phyloP scores from a whole-genome alignment of 2,329 filamentous ascomycete genomes.

The Fusarium pseudonygamai region DNA sequence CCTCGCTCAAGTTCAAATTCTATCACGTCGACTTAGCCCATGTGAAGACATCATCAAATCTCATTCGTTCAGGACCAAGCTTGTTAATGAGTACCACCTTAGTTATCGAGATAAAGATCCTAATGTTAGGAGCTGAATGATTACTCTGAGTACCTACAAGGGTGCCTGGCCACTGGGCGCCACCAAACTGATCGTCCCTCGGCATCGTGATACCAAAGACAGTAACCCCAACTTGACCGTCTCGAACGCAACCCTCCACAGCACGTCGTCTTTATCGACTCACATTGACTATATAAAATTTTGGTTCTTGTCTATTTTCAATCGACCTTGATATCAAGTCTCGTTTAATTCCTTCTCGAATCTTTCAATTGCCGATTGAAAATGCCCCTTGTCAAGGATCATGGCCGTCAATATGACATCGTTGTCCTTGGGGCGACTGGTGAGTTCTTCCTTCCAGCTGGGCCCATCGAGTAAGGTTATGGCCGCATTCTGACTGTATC shows the following conservation, averaged over 20 bases:
- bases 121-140: constrained; percentile 9
- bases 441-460: constrained; percentile 42
- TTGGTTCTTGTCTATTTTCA: background rate
- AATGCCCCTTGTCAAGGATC: constrained; percentile 59
- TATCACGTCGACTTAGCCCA: background rate
- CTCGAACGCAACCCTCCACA: background rate
- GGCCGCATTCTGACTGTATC: constrained; percentile 13
- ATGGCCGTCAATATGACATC: constrained; percentile 65
- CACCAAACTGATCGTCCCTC: background rate
- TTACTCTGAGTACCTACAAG: background rate
- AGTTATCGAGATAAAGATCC: constrained; percentile 28
- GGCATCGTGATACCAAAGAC: constrained; percentile 26
- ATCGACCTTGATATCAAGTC: background rate
- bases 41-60: background rate
- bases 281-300: background rate
- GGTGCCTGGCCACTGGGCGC: background rate
- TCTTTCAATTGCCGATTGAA: background rate
- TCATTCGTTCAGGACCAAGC: background rate
- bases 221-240: constrained; percentile 3
- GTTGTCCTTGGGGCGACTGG: constrained; percentile 68
- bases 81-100: background rate
- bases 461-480: background rate
- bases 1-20: background rate
- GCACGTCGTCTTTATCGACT: background rate
- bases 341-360: background rate